Conservation (phyloP, 495 filamentous ascomycete genomes). For the Penicillium diatomitis region DNA sequence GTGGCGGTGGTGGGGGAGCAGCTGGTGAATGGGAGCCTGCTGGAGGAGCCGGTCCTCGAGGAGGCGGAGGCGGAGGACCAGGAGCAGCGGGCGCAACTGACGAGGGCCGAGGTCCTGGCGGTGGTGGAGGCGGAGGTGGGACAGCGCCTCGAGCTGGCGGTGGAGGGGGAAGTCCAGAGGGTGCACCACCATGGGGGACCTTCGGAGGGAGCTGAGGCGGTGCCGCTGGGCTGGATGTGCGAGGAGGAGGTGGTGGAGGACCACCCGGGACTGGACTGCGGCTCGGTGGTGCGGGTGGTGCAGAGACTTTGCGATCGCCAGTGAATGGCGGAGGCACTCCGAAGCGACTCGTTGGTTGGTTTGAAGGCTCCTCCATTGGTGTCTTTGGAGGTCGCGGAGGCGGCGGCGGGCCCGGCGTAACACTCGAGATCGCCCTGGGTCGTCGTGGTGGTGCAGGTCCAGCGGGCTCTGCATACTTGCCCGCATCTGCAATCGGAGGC, state of each 20-base stretch:
- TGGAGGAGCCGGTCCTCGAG: slow-evolving; percentile 17
- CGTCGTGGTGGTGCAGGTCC: slow-evolving; percentile 43
- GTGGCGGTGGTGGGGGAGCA: neutral
- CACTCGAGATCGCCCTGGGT: slow-evolving; percentile 48
- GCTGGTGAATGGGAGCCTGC: neutral
- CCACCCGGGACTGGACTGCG: slow-evolving; percentile 45
- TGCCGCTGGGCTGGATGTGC: slow-evolving; percentile 43
- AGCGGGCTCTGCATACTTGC: slow-evolving; percentile 59
- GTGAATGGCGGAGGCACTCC: slow-evolving; percentile 78
- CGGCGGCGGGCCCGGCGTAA: slow-evolving; percentile 65
- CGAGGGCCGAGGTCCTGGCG: slow-evolving; percentile 29
- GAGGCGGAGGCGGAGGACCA: slow-evolving; percentile 8
- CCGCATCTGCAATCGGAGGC: slow-evolving; percentile 77
- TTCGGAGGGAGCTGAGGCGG: slow-evolving; percentile 68
- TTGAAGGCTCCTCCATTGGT: slow-evolving; percentile 59
- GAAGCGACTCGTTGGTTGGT: slow-evolving; percentile 40
- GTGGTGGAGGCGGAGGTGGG: slow-evolving; percentile 44
- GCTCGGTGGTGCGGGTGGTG: slow-evolving; percentile 68
- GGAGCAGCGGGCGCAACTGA: slow-evolving; percentile 24
- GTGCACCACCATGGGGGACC: slow-evolving; percentile 35
- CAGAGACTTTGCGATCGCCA: slow-evolving; percentile 52
- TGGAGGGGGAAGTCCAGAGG: slow-evolving; percentile 46
- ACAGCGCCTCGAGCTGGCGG: slow-evolving; percentile 44
- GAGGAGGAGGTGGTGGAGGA: slow-evolving; percentile 62
- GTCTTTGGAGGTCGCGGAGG: slow-evolving; percentile 84